Evolutionary conservation across 306 rosid genomes (phyloP).

Genomic region (Citrullus colocynthis): DNA sequence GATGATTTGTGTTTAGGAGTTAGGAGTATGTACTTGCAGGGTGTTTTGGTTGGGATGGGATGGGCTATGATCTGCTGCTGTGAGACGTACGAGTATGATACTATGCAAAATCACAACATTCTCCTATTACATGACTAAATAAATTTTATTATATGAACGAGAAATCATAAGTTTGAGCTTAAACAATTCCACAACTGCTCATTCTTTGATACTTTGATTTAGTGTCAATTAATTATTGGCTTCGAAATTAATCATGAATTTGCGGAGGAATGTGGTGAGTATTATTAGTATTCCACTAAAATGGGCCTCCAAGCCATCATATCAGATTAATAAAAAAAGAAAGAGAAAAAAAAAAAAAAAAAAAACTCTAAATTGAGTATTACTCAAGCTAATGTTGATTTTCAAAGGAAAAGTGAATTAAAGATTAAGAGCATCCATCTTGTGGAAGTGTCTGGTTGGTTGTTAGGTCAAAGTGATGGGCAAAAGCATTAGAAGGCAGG

Average conservation of each 20-base stretch:
- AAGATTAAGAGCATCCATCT: background rate
- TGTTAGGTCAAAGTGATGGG: background rate
- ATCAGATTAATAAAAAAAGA: background rate
- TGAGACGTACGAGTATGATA: background rate
- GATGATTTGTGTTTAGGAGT: background rate
- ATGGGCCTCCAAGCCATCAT: background rate
- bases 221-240: background rate
- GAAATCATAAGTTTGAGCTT: no score
- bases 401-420: background rate
- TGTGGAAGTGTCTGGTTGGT: background rate
- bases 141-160: background rate
- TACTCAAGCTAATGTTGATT: background rate
- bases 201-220: background rate
- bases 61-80: background rate
- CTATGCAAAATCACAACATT: background rate
- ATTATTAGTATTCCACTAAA: conserved; percentile 1
- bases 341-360: background rate
- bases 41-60: background rate
- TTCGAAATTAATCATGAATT: background rate
- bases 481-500: background rate
- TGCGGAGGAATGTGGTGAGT: background rate
- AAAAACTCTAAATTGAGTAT: background rate
- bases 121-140: background rate
- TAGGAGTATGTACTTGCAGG: background rate
- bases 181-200: no score